Evolutionary conservation across 371 early-diverging fungal species (phyloP), one percentile per base, ranked within the genome.

Genomic region (Apophysomyces variabilis): DNA sequence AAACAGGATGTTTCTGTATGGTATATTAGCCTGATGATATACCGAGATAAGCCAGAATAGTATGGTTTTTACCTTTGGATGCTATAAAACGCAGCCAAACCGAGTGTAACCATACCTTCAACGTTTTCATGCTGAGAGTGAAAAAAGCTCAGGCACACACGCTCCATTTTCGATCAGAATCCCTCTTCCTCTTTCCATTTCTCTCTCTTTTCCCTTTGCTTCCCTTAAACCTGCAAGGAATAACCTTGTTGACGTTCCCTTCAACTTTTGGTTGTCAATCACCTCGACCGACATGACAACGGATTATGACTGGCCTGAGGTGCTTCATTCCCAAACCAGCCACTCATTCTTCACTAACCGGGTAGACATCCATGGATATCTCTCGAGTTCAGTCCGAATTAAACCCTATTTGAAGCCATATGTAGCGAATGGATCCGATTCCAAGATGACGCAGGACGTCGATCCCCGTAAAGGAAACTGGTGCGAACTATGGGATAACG

Each of bases 401-500:
- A 13, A 41, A 13, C 13, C 8, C 61, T 71, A 67, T 61, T 61
- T 67, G 36, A 44, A 47, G 32, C 58, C 63, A n/a, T 64, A 61
- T 58, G 67, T 67, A 43, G 26, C 59, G 7, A 46, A 60, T 32
- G 62, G 65, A n/a, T 50, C 67, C 45, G 64, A 64, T 67, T 67
- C 59, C 32, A 58, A 58, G 32, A 9, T 38, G 37, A 76, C 74
- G 44, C 68, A 72, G 64, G 54, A 69, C 21, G 61, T 37, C 9
- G 69, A 70, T 72, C 92, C 91, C 21, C 85, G 84, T 54, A 9
- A 47, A n/a, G 90, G 90, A 63, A 96, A 95, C 71, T 98, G 96
- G 96, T 97, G 97, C 96, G 96, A 96, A 80, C 84, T 97, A 39
- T 90, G 89, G 71, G 97, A 98, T 75, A 92, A 95, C 39, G 82